Base-by-base conservation (phyloP, 352 stramenopile genomes). In the Phytophthora aleatoria region DNA sequence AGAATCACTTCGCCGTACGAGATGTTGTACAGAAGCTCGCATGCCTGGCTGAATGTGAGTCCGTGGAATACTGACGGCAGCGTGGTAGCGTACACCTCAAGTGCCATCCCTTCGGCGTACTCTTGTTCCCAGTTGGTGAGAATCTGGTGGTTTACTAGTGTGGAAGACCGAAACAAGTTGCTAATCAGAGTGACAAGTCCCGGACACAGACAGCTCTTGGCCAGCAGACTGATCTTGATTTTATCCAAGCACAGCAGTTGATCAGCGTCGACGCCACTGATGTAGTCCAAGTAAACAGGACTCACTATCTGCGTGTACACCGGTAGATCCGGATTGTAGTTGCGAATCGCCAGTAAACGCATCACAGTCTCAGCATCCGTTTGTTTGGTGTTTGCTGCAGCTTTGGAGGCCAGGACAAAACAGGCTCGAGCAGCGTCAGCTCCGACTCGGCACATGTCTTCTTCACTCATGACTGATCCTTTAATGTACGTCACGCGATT, bases 401-500 rank as follows among this genome's bases (percentile, higher is more conserved):
- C 69, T 52, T 90, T 90, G 4, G 75, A 74, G 15, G 76, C 76
- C 8, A 90, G 60, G 4, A 90, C 66, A 35, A 90, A 90, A 35
- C 78, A 87, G 5, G 78, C 81, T 15, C 78, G 69, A 5, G 81
- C 81, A 38, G 66, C 53, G 54, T 90, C 81, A 5, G 73, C 72
- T 0, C 74, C 81, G 33, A 90, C 78, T 38, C 81, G 78, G 50
- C 77, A 87, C 39, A 90, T 67, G 38, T 90, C 81, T 52, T 90
- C 81, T 50, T 87, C 81, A 30, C 67, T 80, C 74, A 90, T 83
- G 5, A 90, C 74, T 1, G 78, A 88, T 26, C 76, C 78, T 31
- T 90, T 90, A 57, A 90, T 85, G 65, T 84, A 90, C 12, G 62
- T 79, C 5, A 90, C 81, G 16, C 76, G 73, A 27, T 81, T 76